Evolutionary conservation across 768 basidiomycete species (phyloP), one percentile per base, ranked within the genome.

Genomic region (Lentinula lateritia): DNA sequence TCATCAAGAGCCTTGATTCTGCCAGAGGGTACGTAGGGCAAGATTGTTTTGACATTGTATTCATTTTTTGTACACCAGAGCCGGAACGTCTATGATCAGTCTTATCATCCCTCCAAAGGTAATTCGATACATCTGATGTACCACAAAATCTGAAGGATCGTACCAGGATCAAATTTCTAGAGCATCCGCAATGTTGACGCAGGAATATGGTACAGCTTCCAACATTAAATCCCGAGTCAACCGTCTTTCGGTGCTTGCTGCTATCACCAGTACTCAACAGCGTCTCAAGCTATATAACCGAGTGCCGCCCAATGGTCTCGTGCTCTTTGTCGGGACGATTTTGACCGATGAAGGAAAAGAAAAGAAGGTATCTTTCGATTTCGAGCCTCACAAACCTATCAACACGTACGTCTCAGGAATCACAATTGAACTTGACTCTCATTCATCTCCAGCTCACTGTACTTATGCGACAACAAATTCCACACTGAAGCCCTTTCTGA

Each of bases 151-250:
- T 34, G n/a, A 48, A 55, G n/a, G 50, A 48, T 15, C 43, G 62
- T 28, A 50, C 0, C 55, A 92, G 88, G 88, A 91, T 76, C 96
- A 98, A 85, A 92, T 99, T 73, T 95, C 95, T 41, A 89, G 94
- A 63, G 89, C 90, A 66, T 89, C 89, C 52, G 89, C 88, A 62
- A 97, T 99, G 96, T 85, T 99, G 72, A 98, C 96, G 58, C 95
- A 96, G 73, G 97, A 97, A 75, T 96, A 94, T 69, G 95, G 95
- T 58, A 98, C 95, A 6, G 97, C 97, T n/a, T 97, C 95, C 64
- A 98, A 99, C 80, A 98, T 99, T 82, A 99, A 99, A 75, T 97
- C 95, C 64, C 93, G 97, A 62, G 95, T 95, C 73, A 98, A 96
- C 80, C 88, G 97, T 68, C 87, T 97, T 18, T 99, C 97, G 45